A percentile compares a stretch with the other conserved stretches of the same genome.
phyloP scores from a whole-genome alignment of 2,329 filamentous ascomycete genomes.

The Colletotrichum sp. region DNA sequence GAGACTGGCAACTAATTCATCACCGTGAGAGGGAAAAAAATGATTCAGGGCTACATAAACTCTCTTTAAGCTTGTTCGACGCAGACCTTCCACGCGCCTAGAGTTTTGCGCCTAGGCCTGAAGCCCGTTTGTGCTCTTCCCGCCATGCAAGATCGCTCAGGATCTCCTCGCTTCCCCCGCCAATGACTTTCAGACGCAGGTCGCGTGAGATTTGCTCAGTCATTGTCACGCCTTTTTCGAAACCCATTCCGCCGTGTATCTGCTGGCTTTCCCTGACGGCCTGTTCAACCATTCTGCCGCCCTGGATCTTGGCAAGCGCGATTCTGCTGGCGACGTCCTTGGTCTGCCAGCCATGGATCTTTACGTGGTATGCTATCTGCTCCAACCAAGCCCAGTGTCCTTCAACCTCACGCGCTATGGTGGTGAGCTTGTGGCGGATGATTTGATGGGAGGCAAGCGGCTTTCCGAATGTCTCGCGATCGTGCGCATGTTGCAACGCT shows the following conservation, averaged over 20 bases:
- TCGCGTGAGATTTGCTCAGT: constrained; percentile 61
- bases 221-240: constrained; percentile 51
- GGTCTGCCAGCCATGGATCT: constrained; percentile 28
- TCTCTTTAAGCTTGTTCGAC: not conserved
- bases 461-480: constrained; percentile 62
- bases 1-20: not conserved
- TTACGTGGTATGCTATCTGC: constrained; percentile 61
- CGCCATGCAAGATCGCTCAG: constrained; percentile 56
- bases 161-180: constrained; percentile 62
- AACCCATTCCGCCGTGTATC: constrained; percentile 58
- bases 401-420: constrained; percentile 64
- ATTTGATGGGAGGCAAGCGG: constrained; percentile 63
- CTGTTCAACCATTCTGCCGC: constrained; percentile 53
- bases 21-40: not conserved
- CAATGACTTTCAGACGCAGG: constrained; percentile 55
- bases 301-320: constrained; percentile 50
- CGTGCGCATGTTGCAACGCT: constrained; percentile 55
- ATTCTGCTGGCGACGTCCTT: constrained; percentile 35
- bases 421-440: constrained; percentile 65
- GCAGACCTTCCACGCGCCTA: not conserved
- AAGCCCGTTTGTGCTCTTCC: constrained; percentile 39
- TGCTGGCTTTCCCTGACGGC: constrained; percentile 59
- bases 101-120: not conserved
- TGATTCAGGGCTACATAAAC: not conserved
- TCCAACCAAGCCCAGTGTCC: constrained; percentile 67